Conservation (phyloP, 331 rosid genomes). For the Pyrus hybrid region DNA sequence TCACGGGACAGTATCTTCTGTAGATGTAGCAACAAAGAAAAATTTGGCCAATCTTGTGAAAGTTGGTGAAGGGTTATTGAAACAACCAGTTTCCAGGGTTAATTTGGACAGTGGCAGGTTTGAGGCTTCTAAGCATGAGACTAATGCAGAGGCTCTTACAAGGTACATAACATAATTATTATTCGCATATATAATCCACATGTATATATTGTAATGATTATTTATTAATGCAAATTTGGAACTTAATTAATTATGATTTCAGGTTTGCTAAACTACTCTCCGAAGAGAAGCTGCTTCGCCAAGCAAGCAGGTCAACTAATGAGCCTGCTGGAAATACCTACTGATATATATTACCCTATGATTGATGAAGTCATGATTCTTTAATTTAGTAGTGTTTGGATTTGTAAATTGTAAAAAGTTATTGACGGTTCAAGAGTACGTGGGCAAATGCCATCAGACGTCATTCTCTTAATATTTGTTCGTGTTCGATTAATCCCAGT, state of each 20-base stretch:
- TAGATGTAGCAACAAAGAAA: slow-evolving; percentile 23
- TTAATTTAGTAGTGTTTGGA: background rate
- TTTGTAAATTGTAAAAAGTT: background rate
- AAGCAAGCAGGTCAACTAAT: background rate
- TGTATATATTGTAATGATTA: background rate
- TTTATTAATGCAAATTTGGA: background rate
- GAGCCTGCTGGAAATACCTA: background rate
- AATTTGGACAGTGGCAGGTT: slow-evolving; percentile 34
- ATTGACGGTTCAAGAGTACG: background rate
- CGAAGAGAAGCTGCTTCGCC: slow-evolving; percentile 16
- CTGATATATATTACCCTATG: background rate
- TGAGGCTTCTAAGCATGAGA: slow-evolving; percentile 16
- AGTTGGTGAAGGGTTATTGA: slow-evolving; percentile 34
- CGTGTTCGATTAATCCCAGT: background rate
- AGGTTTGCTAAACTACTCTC: slow-evolving; percentile 26
- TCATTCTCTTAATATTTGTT: background rate
- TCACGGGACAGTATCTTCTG: slow-evolving; percentile 2
- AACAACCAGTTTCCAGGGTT: slow-evolving; percentile 33
- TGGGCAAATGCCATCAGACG: background rate
- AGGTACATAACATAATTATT: slow-evolving; percentile 9
- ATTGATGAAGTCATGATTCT: background rate
- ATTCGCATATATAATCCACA: background rate
- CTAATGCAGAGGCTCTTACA: slow-evolving; percentile 23
- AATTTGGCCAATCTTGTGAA: slow-evolving; percentile 29
- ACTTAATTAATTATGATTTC: background rate